These are phyloP conservation scores for Puccinia polysora DNA, from an alignment of 1,284 basidiomycete genomes.

Conservation along the genomic window DNA sequence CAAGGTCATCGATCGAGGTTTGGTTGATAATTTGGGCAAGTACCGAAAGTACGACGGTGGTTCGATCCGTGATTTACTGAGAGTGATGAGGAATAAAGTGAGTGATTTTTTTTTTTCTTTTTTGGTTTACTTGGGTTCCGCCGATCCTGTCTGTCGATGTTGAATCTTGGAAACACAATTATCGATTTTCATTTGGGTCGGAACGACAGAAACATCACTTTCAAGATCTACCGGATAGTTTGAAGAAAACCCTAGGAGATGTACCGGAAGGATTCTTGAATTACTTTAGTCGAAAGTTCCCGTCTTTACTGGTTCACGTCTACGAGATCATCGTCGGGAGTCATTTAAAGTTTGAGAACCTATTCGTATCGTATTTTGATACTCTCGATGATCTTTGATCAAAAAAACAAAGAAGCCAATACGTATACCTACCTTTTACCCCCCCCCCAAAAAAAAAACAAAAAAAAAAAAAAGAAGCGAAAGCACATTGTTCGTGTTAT, in stretches of 20 bases:
- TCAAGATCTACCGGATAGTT: conserved; percentile 84
- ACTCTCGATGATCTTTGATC: conserved; percentile 16
- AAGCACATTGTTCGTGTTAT: too few species aligned
- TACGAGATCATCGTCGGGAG: conserved; percentile 64
- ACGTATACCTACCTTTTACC: background rate
- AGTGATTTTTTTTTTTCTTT: conserved; percentile 49
- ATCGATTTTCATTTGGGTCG: conserved; percentile 25
- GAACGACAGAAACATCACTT: conserved; percentile 84
- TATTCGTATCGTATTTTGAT: conserved; percentile 15
- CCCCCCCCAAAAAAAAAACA: background rate
- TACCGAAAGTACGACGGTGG: conserved; percentile 90
- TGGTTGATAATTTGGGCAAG: conserved; percentile 91
- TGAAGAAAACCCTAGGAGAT: conserved; percentile 76
- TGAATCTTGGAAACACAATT: background rate
- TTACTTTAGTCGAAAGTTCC: conserved; percentile 91
- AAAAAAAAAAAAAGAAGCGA: background rate
- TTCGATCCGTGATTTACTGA: conserved; percentile 82
- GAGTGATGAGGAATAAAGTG: conserved; percentile 92
- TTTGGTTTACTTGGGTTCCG: background rate
- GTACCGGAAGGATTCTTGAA: conserved; percentile 86
- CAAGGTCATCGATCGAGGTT: conserved; percentile 72
- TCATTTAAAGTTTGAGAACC: conserved; percentile 14
- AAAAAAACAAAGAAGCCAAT: too few species aligned
- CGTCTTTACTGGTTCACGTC: conserved; percentile 83
- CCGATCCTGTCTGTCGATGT: background rate